Evolutionary conservation across 2,329 filamentous ascomycete species (phyloP), one percentile per base, ranked within the genome.

Genomic region (Fusarium verticillioides): DNA sequence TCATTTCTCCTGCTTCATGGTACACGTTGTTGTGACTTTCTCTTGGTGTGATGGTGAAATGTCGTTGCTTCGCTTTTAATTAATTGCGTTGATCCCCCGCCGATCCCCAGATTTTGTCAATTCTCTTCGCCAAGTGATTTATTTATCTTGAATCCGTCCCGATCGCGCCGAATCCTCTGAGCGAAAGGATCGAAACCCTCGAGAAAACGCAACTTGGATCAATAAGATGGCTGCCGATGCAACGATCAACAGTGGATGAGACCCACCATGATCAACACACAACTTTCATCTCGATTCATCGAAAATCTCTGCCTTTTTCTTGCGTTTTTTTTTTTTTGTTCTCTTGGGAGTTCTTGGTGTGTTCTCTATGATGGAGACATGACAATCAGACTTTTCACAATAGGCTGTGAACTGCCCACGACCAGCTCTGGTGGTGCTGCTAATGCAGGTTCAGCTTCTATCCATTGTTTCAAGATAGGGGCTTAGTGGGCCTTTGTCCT

Each of bases 401-500:
- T 77, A 77, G 75, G 75, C 73, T 63, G 47, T 69, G 40, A 47
- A 40, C 18, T 59, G 63, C n/a, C 75, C 75, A 77, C 75, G 68
- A 69, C 37, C 43, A 63, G 9, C 44, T 39, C 32, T 52, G 57
- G 60, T 44, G 46, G 34, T 47, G 28, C 40, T 49, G 46, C 72
- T 77, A 77, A 77, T 75, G 75, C 74, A 77, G 57, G 64, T 66
- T 40, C 69, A 61, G 16, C 56, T 66, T 16, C 23, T 23, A 37
- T 21, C 49, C 49, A 53, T 53, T 75, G 73, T 76, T 77, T 76
- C 73, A 76, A 58, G 47, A 60, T 68, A 50, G 61, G 49, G 54
- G 56, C 54, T 60, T 60, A 59, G 61, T 68, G 43, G 56, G 44
- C 21, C 59, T 60, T 59, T 30, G 37, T 21, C 16, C 26, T 49